Conservation (phyloP, 495 filamentous ascomycete genomes). For the Pseudoneurospora amorphoporcata region DNA sequence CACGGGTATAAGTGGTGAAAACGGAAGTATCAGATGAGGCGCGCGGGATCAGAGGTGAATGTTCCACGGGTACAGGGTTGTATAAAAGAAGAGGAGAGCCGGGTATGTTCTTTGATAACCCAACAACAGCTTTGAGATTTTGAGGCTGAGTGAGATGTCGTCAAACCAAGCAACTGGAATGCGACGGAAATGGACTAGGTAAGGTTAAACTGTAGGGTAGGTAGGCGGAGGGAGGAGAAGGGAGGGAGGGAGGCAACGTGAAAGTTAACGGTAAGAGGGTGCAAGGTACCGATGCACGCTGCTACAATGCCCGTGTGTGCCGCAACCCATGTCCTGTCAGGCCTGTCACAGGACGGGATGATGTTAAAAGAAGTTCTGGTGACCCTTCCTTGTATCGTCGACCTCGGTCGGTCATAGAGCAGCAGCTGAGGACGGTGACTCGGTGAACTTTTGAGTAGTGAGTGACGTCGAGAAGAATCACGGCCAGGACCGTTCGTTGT, state of each 20-base stretch:
- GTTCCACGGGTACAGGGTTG: neutral
- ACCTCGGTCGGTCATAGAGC: neutral
- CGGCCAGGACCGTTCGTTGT: neutral
- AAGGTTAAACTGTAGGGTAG: neutral
- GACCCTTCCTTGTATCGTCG: neutral
- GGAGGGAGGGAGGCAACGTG: neutral
- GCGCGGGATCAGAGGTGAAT: neutral
- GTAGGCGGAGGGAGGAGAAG: neutral
- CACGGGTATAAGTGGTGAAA: neutral
- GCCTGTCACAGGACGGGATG: neutral
- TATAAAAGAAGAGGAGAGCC: neutral
- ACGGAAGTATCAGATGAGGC: neutral
- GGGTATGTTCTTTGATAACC: neutral
- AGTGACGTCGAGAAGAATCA: neutral
- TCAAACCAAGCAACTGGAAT: neutral
- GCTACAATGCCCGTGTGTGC: neutral
- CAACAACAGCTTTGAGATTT: neutral
- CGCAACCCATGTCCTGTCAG: neutral
- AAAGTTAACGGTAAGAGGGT: neutral
- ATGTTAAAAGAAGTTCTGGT: neutral
- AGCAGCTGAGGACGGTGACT: neutral
- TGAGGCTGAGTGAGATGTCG: neutral
- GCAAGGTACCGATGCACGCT: neutral
- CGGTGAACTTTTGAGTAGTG: neutral
- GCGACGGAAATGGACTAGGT: neutral